Conservation (phyloP, 306 rosid species). For the Inga leiocalycina region DNA sequence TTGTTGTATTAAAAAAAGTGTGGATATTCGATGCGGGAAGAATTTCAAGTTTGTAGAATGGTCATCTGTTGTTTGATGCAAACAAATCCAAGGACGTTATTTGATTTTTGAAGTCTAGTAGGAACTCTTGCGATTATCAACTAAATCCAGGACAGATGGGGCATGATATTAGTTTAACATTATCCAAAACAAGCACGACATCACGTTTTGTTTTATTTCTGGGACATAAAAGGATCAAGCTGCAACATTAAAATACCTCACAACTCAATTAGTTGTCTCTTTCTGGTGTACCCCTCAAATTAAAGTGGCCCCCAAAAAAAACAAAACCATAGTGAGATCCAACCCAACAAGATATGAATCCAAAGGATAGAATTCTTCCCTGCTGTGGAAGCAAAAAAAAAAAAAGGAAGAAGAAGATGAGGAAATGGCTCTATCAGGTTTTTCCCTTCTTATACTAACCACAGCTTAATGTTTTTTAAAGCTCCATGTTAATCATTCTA, state of each 20-base stretch:
- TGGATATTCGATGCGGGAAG: too few relatives aligned
- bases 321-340: conserved; percentile 48
- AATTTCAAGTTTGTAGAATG: too few relatives aligned
- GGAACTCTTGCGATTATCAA: background rate
- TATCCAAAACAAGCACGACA: background rate
- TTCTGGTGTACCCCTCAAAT: background rate
- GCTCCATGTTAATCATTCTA: too few relatives aligned
- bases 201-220: background rate
- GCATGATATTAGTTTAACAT: background rate
- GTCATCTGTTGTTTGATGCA: too few relatives aligned
- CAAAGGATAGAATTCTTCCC: conserved; percentile 27
- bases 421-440: background rate
- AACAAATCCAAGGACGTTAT: background rate
- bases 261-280: background rate
- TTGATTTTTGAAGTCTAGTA: background rate
- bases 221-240: background rate
- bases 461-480: too few relatives aligned
- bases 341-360: conserved; percentile 56
- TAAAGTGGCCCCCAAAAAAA: conserved; percentile 33
- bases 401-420: background rate
- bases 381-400: conserved; percentile 14
- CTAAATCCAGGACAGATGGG: background rate
- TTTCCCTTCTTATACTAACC: too few relatives aligned
- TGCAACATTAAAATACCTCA: background rate
- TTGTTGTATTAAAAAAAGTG: too few relatives aligned